Base-by-base conservation (phyloP, 805 yeast genomes). In the Ogataea nonfermentans region DNA sequence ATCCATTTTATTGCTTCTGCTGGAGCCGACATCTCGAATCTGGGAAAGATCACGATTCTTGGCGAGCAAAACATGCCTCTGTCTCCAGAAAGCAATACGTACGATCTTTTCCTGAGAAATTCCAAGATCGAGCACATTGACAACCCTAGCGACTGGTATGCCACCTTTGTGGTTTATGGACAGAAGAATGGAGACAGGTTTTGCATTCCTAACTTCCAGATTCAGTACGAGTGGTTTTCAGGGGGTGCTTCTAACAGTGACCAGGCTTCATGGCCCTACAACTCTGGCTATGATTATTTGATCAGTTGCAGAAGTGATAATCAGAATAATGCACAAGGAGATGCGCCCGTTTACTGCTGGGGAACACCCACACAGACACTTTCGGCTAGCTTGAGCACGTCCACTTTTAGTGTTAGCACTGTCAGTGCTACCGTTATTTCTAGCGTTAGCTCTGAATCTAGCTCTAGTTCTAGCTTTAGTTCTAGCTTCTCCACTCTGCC, bases 211-310 rank as follows among this genome's bases (percentile, higher is more conserved):
- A 24, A 47, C 11, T 59, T 59, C 49, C 61, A 57, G 45, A 51
- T 61, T 32, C 63, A 61, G 28, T 60, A 48, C 31, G 61, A 61
- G 13, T 61, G 64, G 55, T 51, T 55, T 26, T 53, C 57, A 20
- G 61, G 58, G 9, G 40, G 27, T 10, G 57, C 51, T 9, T 28
- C 29, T 9, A 29, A 32, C 8, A 28, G 36, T 8, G n/a, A 22
- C 37, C 42, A n/a, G 23, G 41, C n/a, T 4, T 15, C 32, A 8
- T 55, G 52, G 46, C 17, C 20, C 3, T 55, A 49, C 35, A 13
- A 34, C 6, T 16, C 6, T 6, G 25, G 48, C 8, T 53, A 53
- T 27, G 63, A 59, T 30, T 58, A 61, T 42, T 28, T 44, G 23
- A 46, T 54, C 23, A 54, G 55, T 15, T 62, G 65, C 41, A 43